phyloP scores from a whole-genome alignment of 2,329 filamentous ascomycete species.

The Rhynchosporium secalis region DNA sequence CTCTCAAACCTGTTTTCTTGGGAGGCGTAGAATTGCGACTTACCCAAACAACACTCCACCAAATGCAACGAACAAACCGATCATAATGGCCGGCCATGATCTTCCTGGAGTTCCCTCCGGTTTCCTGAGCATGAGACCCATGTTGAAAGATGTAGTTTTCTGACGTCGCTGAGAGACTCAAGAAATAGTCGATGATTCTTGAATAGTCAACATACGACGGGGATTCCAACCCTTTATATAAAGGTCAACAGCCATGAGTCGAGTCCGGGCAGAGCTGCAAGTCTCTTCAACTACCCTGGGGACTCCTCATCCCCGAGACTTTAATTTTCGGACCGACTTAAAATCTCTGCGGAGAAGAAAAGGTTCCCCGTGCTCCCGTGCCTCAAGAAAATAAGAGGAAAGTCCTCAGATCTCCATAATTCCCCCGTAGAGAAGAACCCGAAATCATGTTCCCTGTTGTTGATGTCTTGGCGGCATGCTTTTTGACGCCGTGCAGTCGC shows the following conservation, averaged over 20 bases:
- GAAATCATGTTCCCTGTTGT: not conserved
- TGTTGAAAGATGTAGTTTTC: constrained; percentile 21
- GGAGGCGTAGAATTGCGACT: not conserved
- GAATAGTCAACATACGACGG: not conserved
- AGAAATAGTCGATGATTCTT: not conserved
- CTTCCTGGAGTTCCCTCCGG: constrained; percentile 74
- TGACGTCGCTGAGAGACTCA: not conserved
- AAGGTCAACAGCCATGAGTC: not conserved
- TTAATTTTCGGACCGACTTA: constrained; percentile 2
- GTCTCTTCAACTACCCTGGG: not conserved
- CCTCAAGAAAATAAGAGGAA: not conserved
- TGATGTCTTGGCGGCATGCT: not conserved
- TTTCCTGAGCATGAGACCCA: constrained; percentile 47
- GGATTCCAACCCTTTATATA: not conserved
- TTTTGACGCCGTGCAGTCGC: not conserved
- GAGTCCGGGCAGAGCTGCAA: not conserved
- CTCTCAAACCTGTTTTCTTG: too few species aligned
- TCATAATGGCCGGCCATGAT: constrained; percentile 64
- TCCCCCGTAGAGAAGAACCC: not conserved
- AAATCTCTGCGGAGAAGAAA: not conserved
- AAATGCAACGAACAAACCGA: constrained; percentile 62
- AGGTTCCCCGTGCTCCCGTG: constrained; percentile 4
- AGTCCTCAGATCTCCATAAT: not conserved
- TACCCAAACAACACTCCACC: constrained; percentile 60
- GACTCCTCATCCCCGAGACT: constrained; percentile 8